Evolutionary conservation across 441 rosid species (phyloP).

Genomic region (Aleurites moluccanus): DNA sequence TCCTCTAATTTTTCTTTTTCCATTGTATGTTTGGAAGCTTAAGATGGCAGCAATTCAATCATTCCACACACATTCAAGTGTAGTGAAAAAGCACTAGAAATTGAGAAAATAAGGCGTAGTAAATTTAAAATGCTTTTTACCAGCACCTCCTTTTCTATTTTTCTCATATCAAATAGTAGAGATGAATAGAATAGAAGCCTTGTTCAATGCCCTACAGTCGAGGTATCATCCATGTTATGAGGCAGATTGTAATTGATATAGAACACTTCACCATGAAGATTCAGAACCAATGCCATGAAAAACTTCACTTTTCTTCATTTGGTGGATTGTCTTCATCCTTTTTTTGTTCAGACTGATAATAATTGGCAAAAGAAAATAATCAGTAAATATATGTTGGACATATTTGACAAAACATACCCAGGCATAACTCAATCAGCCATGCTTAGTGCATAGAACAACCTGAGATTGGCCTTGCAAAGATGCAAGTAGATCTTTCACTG

Average conservation of each 20-base stretch:
- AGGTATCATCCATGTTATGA: not conserved
- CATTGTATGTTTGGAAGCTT: not conserved
- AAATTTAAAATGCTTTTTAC: slow-evolving; percentile 3
- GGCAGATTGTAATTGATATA: not conserved
- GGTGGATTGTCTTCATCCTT: slow-evolving; percentile 44
- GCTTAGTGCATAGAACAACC: slow-evolving; percentile 34
- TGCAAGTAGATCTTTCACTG: slow-evolving; percentile 62
- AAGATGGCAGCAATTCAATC: not conserved
- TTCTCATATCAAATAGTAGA: not conserved
- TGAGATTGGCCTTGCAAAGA: slow-evolving; percentile 60
- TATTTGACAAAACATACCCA: not conserved
- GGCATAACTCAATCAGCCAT: not conserved
- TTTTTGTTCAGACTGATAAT: slow-evolving; percentile 38
- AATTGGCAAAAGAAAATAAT: not conserved
- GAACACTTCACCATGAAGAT: not conserved
- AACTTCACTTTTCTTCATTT: slow-evolving; percentile 43
- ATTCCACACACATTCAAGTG: no score
- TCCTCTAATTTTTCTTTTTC: no score
- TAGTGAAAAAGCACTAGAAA: not conserved
- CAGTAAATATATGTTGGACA: not conserved
- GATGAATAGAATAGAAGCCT: not conserved
- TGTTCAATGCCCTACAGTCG: not conserved
- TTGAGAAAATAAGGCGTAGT: not conserved
- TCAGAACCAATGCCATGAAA: not conserved
- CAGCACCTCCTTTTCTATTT: slow-evolving; percentile 10